Conservation (phyloP, 805 yeast genomes). For the Kurtzmaniella fragi region DNA sequence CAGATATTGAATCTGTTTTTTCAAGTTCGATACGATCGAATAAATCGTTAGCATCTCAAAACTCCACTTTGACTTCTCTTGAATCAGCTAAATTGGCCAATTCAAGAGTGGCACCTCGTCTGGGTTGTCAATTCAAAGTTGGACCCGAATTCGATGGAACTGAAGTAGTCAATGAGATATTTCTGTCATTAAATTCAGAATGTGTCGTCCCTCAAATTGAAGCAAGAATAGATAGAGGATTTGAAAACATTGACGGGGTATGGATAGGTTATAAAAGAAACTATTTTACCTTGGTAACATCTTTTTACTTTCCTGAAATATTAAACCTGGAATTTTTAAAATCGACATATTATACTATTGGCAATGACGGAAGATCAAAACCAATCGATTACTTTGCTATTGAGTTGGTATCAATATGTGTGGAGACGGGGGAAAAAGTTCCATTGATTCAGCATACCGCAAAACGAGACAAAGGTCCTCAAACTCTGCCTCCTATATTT, state of each 20-base stretch:
- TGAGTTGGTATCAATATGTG: slow-evolving; percentile 46
- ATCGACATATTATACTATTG: slow-evolving; percentile 28
- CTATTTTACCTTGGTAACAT: slow-evolving; percentile 58
- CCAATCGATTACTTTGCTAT: slow-evolving; percentile 48
- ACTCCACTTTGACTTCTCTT: too few species aligned
- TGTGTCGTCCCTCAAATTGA: slow-evolving; percentile 34
- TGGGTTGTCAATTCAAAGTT: slow-evolving; percentile 57
- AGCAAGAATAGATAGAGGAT: slow-evolving; percentile 64
- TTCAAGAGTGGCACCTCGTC: slow-evolving; percentile 57
- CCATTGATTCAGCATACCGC: slow-evolving; percentile 66
- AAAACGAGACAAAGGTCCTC: slow-evolving; percentile 70
- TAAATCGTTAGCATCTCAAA: background rate
- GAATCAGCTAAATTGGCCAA: slow-evolving; percentile 4
- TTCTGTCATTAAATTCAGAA: background rate
- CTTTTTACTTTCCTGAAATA: slow-evolving; percentile 37
- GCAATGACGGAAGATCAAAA: slow-evolving; percentile 11
- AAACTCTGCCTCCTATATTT: slow-evolving; percentile 50
- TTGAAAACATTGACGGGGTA: slow-evolving; percentile 43
- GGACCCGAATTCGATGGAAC: slow-evolving; percentile 56
- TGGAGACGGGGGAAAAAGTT: slow-evolving; percentile 44
- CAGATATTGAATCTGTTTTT: too few species aligned
- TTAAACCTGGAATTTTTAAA: slow-evolving; percentile 23
- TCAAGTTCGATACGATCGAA: background rate
- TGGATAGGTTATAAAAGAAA: slow-evolving; percentile 74
- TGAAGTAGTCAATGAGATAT: slow-evolving; percentile 10